Conservation (phyloP, 2,329 filamentous ascomycete genomes). For the Phyllosticta paracitricarpa region DNA sequence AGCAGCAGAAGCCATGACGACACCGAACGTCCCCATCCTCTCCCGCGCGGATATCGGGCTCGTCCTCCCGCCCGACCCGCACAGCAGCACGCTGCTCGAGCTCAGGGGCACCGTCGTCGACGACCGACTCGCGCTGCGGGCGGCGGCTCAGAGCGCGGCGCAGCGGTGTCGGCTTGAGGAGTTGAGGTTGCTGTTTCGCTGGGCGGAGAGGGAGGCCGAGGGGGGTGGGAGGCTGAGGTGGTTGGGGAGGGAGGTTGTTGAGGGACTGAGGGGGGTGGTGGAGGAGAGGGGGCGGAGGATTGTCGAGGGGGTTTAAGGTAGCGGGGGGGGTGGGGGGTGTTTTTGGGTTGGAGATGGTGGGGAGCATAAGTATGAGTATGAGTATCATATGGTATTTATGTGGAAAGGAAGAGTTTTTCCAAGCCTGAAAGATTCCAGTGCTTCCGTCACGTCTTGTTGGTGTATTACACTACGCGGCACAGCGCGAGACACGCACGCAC, state of each 20-base stretch:
- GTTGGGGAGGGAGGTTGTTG: slow-evolving; percentile 47
- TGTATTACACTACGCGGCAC: too few relatives aligned
- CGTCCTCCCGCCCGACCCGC: slow-evolving; percentile 23
- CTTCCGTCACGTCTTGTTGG: too few relatives aligned
- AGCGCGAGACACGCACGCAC: too few relatives aligned
- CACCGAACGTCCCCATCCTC: too few relatives aligned
- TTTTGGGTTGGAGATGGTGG: neutral
- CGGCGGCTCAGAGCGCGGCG: slow-evolving; percentile 31
- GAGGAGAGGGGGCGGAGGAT: slow-evolving; percentile 25
- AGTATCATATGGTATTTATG: too few relatives aligned
- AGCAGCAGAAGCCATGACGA: neutral
- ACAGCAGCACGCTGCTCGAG: slow-evolving; percentile 43
- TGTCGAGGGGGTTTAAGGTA: slow-evolving; percentile 3
- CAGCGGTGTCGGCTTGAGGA: slow-evolving; percentile 51
- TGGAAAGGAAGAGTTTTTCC: too few relatives aligned
- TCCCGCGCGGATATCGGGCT: neutral
- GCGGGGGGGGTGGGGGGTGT: neutral
- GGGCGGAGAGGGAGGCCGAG: slow-evolving; percentile 43
- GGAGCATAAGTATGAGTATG: neutral
- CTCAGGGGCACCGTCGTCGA: slow-evolving; percentile 57
- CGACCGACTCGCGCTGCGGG: slow-evolving; percentile 53
- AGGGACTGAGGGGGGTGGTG: slow-evolving; percentile 43
- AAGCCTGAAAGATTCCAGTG: too few relatives aligned
- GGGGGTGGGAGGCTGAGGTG: slow-evolving; percentile 37
- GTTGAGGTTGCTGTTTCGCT: slow-evolving; percentile 53